Base-by-base conservation (phyloP, 2,329 filamentous ascomycete genomes). In the Fusarium odoratissimum region DNA sequence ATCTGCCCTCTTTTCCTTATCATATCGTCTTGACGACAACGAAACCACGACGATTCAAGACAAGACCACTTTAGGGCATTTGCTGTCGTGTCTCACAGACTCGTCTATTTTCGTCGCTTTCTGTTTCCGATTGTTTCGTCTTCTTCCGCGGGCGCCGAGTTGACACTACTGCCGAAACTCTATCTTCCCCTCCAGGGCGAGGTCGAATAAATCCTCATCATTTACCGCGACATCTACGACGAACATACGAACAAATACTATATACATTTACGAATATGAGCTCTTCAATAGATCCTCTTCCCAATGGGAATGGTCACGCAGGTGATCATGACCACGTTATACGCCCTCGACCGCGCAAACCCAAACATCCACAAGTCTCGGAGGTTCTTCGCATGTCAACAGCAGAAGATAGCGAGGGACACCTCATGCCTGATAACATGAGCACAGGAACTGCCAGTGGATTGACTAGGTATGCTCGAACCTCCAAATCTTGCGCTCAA, bases 261-360 rank as follows among this genome's bases (percentile, higher is more conserved):
- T 25, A 49, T 28, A 33, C 3, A 30, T 40, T 30, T 44, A 11
- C 51, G 30, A 72, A 19, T n/a, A 80, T 80, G 79, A 76, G 78
- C 72, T 75, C 77, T 46, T 75, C 76, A 21, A 74, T 75, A 48
- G 78, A 81, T 57, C 67, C 76, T 62, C 51, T 76, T 72, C 65
- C 75, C 55, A 79, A 76, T 46, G 75, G 76, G 65, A 78, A 77
- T 61, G 75, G 76, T 46, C 71, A 79, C 42, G 71, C 69, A 41
- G 68, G 65, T 58, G 62, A 77, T 17, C 67, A 82, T 59, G 86
- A 86, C 58, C 79, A 85, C 67, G 80, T 87, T 59, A 75, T 87
- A 60, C 85, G 86, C 10, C 85, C 87, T 21, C 83, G 87, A 14
- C 84, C 86, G 30, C 84, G 85, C 69, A 88, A 88, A 72, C 83